Evolutionary conservation across 202 grass and related monocot genomes (phyloP).

Genomic region (Brachypodium distachyon): DNA sequence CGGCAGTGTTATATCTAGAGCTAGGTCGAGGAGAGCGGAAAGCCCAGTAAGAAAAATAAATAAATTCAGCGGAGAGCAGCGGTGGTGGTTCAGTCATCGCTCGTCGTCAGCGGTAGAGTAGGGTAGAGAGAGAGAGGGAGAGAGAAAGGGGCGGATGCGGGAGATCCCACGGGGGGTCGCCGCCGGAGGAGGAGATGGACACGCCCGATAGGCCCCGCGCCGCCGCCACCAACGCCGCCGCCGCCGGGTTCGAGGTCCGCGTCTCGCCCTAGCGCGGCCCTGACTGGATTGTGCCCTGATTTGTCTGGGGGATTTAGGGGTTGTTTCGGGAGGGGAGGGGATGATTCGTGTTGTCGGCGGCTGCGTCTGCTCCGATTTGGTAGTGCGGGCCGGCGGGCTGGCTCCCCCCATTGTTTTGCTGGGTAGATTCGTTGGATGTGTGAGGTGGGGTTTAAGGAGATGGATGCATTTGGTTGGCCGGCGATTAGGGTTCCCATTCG

Average conservation of each 20-base stretch:
- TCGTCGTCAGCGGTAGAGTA: neutral
- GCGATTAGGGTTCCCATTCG: conserved; percentile 14
- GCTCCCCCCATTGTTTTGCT: neutral
- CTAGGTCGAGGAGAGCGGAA: neutral
- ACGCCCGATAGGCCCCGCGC: conserved; percentile 49
- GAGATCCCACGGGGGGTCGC: neutral
- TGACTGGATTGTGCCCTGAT: too few relatives aligned
- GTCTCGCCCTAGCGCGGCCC: too few relatives aligned
- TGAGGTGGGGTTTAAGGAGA: neutral
- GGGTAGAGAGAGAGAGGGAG: neutral
- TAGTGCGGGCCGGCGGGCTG: too few relatives aligned
- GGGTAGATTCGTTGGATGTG: neutral
- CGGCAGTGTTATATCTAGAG: neutral
- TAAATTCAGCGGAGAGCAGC: neutral
- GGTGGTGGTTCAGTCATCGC: neutral
- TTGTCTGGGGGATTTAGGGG: neutral
- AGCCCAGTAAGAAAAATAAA: conserved; percentile 25
- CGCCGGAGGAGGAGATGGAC: conserved; percentile 29
- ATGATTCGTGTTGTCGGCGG: neutral
- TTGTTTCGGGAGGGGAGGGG: too few relatives aligned
- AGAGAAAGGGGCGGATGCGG: conserved; percentile 26
- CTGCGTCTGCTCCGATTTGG: too few relatives aligned
- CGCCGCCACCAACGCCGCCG: conserved; percentile 7
- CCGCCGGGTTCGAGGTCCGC: conserved; percentile 36
- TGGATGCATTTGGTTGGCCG: neutral